Base-by-base conservation (phyloP, 345 rosid genomes). In the Citrus cavaleriei region DNA sequence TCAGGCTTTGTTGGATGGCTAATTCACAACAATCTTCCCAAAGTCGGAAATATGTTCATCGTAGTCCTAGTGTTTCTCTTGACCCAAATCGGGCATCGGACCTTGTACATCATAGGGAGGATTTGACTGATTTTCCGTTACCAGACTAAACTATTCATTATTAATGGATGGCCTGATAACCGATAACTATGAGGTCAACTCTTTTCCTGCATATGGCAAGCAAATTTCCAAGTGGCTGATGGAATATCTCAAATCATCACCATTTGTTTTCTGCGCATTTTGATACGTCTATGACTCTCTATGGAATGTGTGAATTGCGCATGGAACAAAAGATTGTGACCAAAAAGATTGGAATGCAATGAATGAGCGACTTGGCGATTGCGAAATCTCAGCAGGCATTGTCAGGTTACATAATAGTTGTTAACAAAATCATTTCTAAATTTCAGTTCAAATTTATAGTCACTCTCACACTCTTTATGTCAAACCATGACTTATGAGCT, bases 1-100 rank as follows among this genome's bases (percentile, higher is more conserved):
- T 87, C 89, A 6, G 83, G 82, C 4, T 92, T 92, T 27, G 84
- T 88, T 5, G 81, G 24, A 2, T 92, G 94, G 92, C 60, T 92
- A 30, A 35, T 83, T 19, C 69, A 87, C 87, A 88, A 81, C 67
- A 59, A 40, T 38, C 79, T 89, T 21, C 87, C 90, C 0, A 88
- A 67, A 63, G 65, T 81, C 1, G 87, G 76, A 60, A 88, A 84
- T 13, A 83, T 88, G 12, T 77, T 89, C 28, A 84, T 90, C 0
- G 92, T 89, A n/a, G 74, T 89, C 32, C 0, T 85, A 4, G 90
- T 89, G 0, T 92, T 92, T 69, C 92, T 90, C 0, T 72, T 90
- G 0, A 88, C 79, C 89, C 90, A 24, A 49, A 2, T 14, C 37
- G 12, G 12, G 16, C 51, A 1, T 46, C 4, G 51, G 73, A 73